These are phyloP conservation scores for Phytophthora chlamydospora DNA, from an alignment of 352 stramenopile species.

Conservation along the genomic window DNA sequence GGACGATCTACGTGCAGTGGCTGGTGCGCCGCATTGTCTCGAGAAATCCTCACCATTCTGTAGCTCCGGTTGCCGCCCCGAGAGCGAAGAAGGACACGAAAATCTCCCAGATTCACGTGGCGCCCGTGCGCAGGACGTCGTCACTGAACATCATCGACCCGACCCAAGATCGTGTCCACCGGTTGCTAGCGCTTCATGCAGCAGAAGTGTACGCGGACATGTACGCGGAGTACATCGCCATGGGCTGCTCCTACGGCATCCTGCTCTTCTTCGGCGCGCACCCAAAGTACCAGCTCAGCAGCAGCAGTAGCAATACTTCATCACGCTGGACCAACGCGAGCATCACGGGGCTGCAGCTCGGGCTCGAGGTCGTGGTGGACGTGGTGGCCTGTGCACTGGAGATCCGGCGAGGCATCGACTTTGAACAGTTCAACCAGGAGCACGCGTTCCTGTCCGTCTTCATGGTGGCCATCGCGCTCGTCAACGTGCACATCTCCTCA, in stretches of 20 bases:
- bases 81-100: not conserved
- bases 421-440: constrained; percentile 29
- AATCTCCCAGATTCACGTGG: not conserved
- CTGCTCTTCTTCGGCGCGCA: constrained; percentile 43
- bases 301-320: not conserved
- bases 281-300: constrained; percentile 31
- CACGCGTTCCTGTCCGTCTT: constrained; percentile 27
- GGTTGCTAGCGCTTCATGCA: constrained; percentile 27
- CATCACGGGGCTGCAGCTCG: constrained; percentile 26
- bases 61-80: no score
- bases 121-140: not conserved
- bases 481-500: constrained; percentile 34
- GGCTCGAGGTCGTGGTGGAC: constrained; percentile 32
- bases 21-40: constrained; percentile 1
- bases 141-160: constrained; percentile 8
- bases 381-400: constrained; percentile 34
- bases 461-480: constrained; percentile 20
- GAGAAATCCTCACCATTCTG: not conserved
- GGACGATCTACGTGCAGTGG: constrained; percentile 27
- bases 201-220: constrained; percentile 41
- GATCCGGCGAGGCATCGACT: constrained; percentile 24
- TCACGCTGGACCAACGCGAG: constrained; percentile 8
- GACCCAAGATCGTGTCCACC: constrained; percentile 7
- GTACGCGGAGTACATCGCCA: constrained; percentile 56
- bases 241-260: constrained; percentile 43